phyloP scores from a whole-genome alignment of 2,329 filamentous ascomycete genomes.

The Emergomyces orientalis region DNA sequence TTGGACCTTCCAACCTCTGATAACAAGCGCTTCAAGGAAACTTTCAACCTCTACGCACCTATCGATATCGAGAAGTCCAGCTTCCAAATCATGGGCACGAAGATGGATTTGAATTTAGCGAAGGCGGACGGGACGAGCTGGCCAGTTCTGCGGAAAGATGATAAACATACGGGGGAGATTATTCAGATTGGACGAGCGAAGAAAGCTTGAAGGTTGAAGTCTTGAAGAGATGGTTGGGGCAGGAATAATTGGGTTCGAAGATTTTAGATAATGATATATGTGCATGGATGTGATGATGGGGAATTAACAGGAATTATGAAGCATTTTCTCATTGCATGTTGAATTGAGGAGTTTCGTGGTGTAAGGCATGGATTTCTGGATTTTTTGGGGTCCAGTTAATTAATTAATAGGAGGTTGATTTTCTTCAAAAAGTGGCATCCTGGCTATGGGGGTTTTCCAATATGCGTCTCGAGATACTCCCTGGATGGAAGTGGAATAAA shows the following conservation, averaged over 20 bases:
- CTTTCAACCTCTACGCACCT: conserved; percentile 63
- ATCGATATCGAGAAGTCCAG: conserved; percentile 68
- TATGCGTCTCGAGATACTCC: background rate
- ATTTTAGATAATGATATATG: background rate
- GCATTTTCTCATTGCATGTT: background rate
- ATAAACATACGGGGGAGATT: conserved; percentile 65
- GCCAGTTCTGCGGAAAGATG: conserved; percentile 75
- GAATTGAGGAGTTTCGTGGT: background rate
- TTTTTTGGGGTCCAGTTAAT: background rate
- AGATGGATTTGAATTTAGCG: conserved; percentile 68
- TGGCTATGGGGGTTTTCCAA: background rate
- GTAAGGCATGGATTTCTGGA: background rate
- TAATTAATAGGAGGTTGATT: background rate
- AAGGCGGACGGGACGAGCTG: conserved; percentile 70
- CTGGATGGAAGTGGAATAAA: background rate
- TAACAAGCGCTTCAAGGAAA: conserved; percentile 67
- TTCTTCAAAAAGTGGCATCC: background rate
- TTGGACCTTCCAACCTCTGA: conserved; percentile 83
- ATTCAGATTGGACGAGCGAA: conserved; percentile 81
- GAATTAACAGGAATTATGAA: background rate
- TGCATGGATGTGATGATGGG: background rate
- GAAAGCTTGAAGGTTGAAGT: conserved; percentile 28
- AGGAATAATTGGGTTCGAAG: background rate
- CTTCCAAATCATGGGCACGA: conserved; percentile 78
- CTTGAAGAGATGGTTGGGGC: background rate